Evolutionary conservation across 2,329 filamentous ascomycete species (phyloP).

Genomic region (Penicillium aurantiogriseum): DNA sequence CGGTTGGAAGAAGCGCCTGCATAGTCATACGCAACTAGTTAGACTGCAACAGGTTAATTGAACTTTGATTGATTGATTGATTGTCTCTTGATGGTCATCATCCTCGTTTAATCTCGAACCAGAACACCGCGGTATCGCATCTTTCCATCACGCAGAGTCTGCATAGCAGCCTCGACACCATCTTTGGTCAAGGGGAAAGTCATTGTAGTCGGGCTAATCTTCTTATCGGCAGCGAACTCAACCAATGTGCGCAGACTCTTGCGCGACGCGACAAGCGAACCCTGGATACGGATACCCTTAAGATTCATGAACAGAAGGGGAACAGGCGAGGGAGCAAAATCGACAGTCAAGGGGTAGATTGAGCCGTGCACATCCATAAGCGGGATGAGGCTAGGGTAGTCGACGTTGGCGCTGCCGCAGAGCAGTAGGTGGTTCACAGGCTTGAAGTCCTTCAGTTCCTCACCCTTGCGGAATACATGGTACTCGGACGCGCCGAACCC

Average conservation of each 20-base stretch:
- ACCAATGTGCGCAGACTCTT: slow-evolving; percentile 60
- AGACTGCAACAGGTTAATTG: too few species aligned
- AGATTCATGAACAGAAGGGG: slow-evolving; percentile 41
- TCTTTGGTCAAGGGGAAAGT: slow-evolving; percentile 56
- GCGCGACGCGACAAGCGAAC: slow-evolving; percentile 63
- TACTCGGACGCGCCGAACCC: slow-evolving; percentile 27
- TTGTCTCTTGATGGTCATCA: slow-evolving; percentile 20
- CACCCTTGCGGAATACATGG: slow-evolving; percentile 24
- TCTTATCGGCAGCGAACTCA: slow-evolving; percentile 60
- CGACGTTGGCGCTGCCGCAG: slow-evolving; percentile 25
- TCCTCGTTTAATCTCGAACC: slow-evolving; percentile 21
- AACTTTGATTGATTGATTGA: too few species aligned
- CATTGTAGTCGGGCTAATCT: slow-evolving; percentile 63
- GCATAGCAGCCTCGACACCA: slow-evolving; percentile 37
- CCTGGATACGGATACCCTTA: slow-evolving; percentile 60
- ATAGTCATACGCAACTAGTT: too few species aligned
- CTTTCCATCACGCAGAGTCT: slow-evolving; percentile 47
- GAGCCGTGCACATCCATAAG: slow-evolving; percentile 26
- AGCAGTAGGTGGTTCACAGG: slow-evolving; percentile 27
- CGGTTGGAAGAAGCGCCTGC: too few species aligned
- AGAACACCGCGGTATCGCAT: slow-evolving; percentile 51
- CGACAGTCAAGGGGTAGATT: slow-evolving; percentile 28
- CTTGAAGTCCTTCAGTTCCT: slow-evolving; percentile 23
- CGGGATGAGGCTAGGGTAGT: slow-evolving; percentile 26
- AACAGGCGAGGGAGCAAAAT: slow-evolving; percentile 19